Base-by-base conservation (phyloP, 306 rosid genomes). In the Hippophae rhamnoides region DNA sequence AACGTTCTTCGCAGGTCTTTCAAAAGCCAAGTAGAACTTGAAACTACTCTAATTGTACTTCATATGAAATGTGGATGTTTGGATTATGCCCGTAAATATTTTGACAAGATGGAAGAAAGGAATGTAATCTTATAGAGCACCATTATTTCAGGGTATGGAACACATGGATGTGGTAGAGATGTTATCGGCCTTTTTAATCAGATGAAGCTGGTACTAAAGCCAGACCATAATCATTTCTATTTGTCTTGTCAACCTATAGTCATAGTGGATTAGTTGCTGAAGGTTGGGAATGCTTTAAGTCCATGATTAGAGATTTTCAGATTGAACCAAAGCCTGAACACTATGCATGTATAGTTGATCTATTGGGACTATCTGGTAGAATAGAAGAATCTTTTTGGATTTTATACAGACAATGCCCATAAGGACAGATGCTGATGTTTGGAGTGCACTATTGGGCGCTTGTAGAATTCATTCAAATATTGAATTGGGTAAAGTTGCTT, bases 401-500 rank as follows among this genome's bases (percentile, higher is more conserved):
- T 69, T 80, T 63, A 80, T 76, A 60, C 62, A 61, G 52, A 59
- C 60, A 58, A 80, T 80, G 85, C 79, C 77, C 13, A 54, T 64
- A 54, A 66, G 41, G 46, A 70, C 85, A 63, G 68, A 68, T 66
- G 66, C 69, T 47, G 74, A 57, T 31, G 72, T 80, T 31, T 80
- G 85, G 81, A 79, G 76, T 42, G 72, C 85, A 52, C 64, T 80
- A 5, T 77, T 76, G 12, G 79, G 79, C 10, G 81, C 76, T 41
- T 80, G 76, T 59, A 69, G 69, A 61, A 69, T 70, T 51, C 74
- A 76, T 71, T 60, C 60, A 26, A 69, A 80, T 47, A 69, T 67
- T 54, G 74, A 79, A 66, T 60, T 79, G 68, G 79, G 78, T 13
- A 59, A 79, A 69, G 60, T 64, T 62, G 74, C 84, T 41, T 65